Conservation (phyloP, 305 asterid species). For the Fraxinus velutina region DNA sequence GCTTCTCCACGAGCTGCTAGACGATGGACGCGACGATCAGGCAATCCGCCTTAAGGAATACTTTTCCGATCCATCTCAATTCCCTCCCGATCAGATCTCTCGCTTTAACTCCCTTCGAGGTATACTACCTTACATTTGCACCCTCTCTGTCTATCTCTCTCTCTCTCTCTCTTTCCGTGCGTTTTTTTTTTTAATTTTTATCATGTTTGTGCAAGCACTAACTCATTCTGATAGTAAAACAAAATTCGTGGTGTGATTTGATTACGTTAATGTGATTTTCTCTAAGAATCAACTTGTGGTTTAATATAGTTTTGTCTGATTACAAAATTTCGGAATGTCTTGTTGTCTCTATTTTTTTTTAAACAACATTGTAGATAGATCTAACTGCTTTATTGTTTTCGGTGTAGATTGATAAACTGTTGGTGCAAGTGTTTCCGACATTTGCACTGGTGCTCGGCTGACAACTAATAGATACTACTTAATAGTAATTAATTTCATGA, state of each 20-base stretch:
- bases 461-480: not conserved
- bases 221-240: not conserved
- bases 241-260: not conserved
- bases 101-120: slow-evolving; percentile 90
- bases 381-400: not conserved
- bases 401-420: not conserved
- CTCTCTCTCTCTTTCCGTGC: not conserved
- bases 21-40: slow-evolving; percentile 91
- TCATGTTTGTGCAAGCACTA: not conserved
- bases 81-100: slow-evolving; percentile 95
- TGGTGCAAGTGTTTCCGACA: not conserved
- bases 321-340: not conserved
- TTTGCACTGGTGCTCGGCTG: not conserved
- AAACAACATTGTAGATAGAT: not conserved
- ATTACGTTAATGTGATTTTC: not conserved
- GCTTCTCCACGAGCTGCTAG: slow-evolving; percentile 97
- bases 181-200: not conserved
- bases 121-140: slow-evolving; percentile 25
- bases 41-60: slow-evolving; percentile 91
- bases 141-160: not conserved
- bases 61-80: slow-evolving; percentile 80
- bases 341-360: not conserved
- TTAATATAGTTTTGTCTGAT: not conserved
- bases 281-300: not conserved
- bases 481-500: not conserved